phyloP scores from a whole-genome alignment of 805 yeast species.

The Nakazawaea wyomingensis region DNA sequence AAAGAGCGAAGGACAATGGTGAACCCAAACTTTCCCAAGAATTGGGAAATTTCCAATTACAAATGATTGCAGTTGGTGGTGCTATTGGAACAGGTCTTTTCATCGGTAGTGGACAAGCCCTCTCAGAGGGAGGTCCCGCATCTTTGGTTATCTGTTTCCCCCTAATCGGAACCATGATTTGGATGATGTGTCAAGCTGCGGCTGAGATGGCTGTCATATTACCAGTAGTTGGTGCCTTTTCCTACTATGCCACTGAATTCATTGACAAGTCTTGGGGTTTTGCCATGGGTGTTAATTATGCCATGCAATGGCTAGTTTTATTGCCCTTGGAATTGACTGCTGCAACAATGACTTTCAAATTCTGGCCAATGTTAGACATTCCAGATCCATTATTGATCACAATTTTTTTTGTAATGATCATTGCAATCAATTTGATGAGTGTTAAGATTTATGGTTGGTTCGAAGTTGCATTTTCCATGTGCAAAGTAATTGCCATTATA shows the following conservation, averaged over 20 bases:
- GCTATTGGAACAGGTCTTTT: conserved; percentile 66
- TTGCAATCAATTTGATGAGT: conserved; percentile 46
- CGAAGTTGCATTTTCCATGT: conserved; percentile 43
- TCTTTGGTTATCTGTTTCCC: conserved; percentile 53
- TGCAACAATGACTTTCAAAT: conserved; percentile 48
- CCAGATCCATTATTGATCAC: conserved; percentile 48
- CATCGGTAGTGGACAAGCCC: conserved; percentile 58
- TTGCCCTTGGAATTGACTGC: conserved; percentile 49
- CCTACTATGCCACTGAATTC: conserved; percentile 56
- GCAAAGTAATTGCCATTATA: conserved; percentile 43
- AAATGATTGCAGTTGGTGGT: conserved; percentile 66
- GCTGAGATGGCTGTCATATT: conserved; percentile 57
- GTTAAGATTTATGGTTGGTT: conserved; percentile 53
- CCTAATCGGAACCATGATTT: conserved; percentile 52
- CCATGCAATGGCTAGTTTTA: conserved; percentile 46
- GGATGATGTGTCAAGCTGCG: conserved; percentile 53
- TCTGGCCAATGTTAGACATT: conserved; percentile 34
- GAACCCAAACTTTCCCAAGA: conserved; percentile 17
- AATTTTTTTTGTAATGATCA: conserved; percentile 42
- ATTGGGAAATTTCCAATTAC: conserved; percentile 38
- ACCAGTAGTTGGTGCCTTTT: conserved; percentile 62
- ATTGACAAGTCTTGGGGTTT: conserved; percentile 59
- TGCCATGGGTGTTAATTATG: conserved; percentile 56
- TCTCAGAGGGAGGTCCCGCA: conserved; percentile 60
- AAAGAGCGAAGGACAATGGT: conserved; percentile 11